These are phyloP conservation scores for Jatropha curcas DNA, from an alignment of 345 rosid genomes.

Conservation along the genomic window DNA sequence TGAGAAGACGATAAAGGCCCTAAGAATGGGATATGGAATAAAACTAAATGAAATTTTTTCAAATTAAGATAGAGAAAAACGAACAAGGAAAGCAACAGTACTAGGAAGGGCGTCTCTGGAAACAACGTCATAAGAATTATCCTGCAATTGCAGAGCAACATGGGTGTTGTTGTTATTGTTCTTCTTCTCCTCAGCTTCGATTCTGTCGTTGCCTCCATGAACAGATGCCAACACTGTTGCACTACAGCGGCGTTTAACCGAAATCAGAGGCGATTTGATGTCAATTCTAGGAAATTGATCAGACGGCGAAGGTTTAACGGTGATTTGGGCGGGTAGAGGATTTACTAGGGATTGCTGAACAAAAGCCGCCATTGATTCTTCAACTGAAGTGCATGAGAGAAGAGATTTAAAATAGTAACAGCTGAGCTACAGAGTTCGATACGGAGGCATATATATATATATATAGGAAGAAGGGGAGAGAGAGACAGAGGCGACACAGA, in stretches of 20 bases:
- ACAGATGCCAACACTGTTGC: constrained; percentile 32
- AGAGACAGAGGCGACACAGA: no score
- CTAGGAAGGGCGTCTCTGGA: constrained; percentile 62
- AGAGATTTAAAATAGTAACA: background rate
- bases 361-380: constrained; percentile 43
- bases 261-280: constrained; percentile 14
- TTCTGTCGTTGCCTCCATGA: constrained; percentile 26
- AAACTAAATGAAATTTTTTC: background rate
- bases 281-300: constrained; percentile 19
- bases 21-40: constrained; percentile 19
- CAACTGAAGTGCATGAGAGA: background rate
- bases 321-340: constrained; percentile 29
- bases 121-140: constrained; percentile 23
- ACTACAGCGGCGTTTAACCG: constrained; percentile 26
- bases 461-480: no score
- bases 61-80: background rate
- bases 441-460: no score
- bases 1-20: constrained; percentile 80
- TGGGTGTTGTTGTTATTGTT: constrained; percentile 18
- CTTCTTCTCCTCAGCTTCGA: constrained; percentile 8
- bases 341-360: constrained; percentile 34
- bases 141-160: constrained; percentile 35
- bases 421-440: no score
- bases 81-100: constrained; percentile 19
- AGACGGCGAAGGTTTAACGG: constrained; percentile 24